Base-by-base conservation (phyloP, 371 early-diverging fungal genomes). In the Catenaria anguillulae region DNA sequence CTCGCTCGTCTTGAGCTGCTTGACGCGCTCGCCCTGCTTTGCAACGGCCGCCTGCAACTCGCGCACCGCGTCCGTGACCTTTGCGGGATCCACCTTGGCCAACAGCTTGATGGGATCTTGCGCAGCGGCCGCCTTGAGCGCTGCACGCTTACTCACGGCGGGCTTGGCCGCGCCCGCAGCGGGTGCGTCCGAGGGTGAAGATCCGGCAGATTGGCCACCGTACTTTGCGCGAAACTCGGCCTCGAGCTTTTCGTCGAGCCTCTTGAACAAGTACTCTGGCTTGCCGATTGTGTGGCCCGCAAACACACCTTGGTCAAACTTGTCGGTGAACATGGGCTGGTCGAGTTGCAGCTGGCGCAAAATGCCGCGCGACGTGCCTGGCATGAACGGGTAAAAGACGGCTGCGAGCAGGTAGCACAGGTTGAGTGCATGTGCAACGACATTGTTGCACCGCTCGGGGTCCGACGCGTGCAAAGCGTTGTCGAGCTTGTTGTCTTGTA, bases 301-400 rank as follows among this genome's bases (percentile, higher is more conserved):
- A 23, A 17, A 58, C 63, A 77, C 77, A 15, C 37, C 60, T 13
- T 54, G 71, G 4, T 69, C 65, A 73, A 90, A 88, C 8, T 71
- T 68, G 34, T 90, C 89, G 42, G 91, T 80, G 63, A 94, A 80
- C 50, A 66, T 63, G 65, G 91, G 86, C 50, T 75, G 68, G 33
- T 90, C 90, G 5, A 84, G 86, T 56, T 90, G 88, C 42, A 92
- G 71, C 73, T 91, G 89, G 54, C 79, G 77, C 10, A 77, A 74
- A 55, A 98, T 93, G 60, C 78, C 71, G 45, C 82, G 85, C 23
- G 90, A 66, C 33, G 90, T 87, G 40, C 78, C 78, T 42, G 99
- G 99, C 83, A 98, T 91, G 82, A 83, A 99, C 31, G 99, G 99
- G 65, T 84, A 84, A 55, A 94, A 67, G 33, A 98, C 55, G 35